phyloP scores from a whole-genome alignment of 83 land plant species.

The Thuja plicata region DNA sequence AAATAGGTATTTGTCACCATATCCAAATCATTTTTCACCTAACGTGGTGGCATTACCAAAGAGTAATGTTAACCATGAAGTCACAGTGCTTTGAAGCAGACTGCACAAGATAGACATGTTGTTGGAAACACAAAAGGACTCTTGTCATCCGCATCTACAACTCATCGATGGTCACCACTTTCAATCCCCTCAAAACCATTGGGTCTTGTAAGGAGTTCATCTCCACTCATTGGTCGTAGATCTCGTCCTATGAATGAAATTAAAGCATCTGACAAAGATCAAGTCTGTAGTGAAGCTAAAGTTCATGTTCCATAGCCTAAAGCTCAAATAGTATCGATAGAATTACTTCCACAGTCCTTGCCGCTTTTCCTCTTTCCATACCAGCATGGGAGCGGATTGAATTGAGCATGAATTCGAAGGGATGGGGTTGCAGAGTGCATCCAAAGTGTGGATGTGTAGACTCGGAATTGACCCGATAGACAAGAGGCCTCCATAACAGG shows the following conservation, averaged over 20 bases:
- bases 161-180: conserved; percentile 28
- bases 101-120: conserved; percentile 29
- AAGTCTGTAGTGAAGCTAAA: neutral
- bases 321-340: neutral
- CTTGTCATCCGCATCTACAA: conserved; percentile 26
- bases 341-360: neutral
- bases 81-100: conserved; percentile 24
- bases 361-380: no score
- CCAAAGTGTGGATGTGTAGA: no score
- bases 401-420: no score
- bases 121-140: conserved; percentile 31
- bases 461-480: no score
- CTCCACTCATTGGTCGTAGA: conserved; percentile 2
- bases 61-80: conserved; percentile 44
- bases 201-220: conserved; percentile 8
- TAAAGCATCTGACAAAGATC: conserved; percentile 5
- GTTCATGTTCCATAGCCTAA: neutral
- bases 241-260: conserved; percentile 7
- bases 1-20: conserved; percentile 12
- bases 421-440: no score
- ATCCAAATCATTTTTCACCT: conserved; percentile 48
- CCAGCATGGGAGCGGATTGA: no score
- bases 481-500: no score
- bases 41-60: conserved; percentile 37
- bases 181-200: conserved; percentile 1